Conservation (phyloP, 1,284 basidiomycete genomes). For the Prillingera fragicola region DNA sequence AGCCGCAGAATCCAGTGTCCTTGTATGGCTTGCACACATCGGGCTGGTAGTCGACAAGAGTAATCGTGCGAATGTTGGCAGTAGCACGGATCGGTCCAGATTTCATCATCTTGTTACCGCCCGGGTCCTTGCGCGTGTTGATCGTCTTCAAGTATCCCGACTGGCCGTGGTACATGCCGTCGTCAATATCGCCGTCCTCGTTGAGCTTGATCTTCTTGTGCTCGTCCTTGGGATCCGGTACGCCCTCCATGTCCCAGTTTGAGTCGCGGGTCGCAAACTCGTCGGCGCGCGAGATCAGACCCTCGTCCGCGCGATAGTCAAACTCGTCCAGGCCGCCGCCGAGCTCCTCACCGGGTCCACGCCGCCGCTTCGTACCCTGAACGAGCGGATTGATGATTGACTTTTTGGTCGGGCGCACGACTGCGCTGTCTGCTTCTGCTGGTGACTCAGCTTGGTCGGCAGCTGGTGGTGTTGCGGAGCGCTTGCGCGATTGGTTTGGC, state of each 20-base stretch:
- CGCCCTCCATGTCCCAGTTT: conserved; percentile 50
- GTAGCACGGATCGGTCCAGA: conserved; percentile 74
- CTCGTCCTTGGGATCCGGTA: conserved; percentile 10
- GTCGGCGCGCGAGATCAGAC: conserved; percentile 28
- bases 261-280: conserved; percentile 46
- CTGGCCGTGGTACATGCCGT: conserved; percentile 84
- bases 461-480: conserved; percentile 59
- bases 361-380: conserved; percentile 71
- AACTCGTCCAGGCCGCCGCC: conserved; percentile 58
- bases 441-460: conserved; percentile 31
- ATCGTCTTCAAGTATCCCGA: conserved; percentile 75
- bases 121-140: conserved; percentile 60
- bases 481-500: conserved; percentile 58
- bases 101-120: conserved; percentile 76
- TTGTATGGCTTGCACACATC: conserved; percentile 99
- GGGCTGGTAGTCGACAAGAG: conserved; percentile 95
- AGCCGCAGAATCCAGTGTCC: conserved; percentile 98
- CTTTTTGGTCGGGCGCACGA: conserved; percentile 69
- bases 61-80: conserved; percentile 87
- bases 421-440: conserved; percentile 52
- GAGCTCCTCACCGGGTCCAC: conserved; percentile 61
- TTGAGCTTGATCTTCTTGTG: conserved; percentile 42
- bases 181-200: conserved; percentile 55
- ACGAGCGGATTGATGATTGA: conserved; percentile 63
- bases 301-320: conserved; percentile 50